Conservation (phyloP, 768 basidiomycete species). For the Leccinellum rugosiceps region DNA sequence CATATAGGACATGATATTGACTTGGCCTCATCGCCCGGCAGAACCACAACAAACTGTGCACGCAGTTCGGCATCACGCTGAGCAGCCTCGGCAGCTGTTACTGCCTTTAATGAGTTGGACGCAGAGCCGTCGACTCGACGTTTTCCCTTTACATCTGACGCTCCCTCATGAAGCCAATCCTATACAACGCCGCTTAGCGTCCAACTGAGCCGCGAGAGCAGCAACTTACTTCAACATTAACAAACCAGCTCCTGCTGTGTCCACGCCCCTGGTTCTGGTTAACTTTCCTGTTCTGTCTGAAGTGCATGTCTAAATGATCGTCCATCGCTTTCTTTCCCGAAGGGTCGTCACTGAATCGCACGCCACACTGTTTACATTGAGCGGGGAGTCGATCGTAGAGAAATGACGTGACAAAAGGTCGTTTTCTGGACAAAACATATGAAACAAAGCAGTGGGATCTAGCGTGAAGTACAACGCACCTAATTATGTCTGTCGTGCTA, state of each 20-base stretch:
- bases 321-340: constrained; percentile 76
- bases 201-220: not conserved
- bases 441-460: not conserved
- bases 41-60: constrained; percentile 81
- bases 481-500: constrained; percentile 65
- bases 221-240: constrained; percentile 62
- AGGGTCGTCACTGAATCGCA: constrained; percentile 74
- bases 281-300: constrained; percentile 85
- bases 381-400: constrained; percentile 72
- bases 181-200: constrained; percentile 32
- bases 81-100: constrained; percentile 59
- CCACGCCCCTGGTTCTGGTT: constrained; percentile 61
- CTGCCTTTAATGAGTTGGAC: constrained; percentile 52
- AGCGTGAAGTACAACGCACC: constrained; percentile 41
- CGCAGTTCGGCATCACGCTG: constrained; percentile 75
- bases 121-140: constrained; percentile 53
- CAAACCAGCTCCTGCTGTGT: constrained; percentile 88
- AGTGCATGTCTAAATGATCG: constrained; percentile 95
- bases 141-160: constrained; percentile 64
- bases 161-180: constrained; percentile 85
- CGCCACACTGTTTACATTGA: constrained; percentile 92
- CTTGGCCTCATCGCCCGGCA: constrained; percentile 85
- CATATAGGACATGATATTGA: constrained; percentile 90
- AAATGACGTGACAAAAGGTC: constrained; percentile 58
- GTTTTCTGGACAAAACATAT: constrained; percentile 34